Percentiles rank a stretch among this genome's conserved stretches.
phyloP scores from a whole-genome alignment of 345 rosid genomes.

The Arabidopsis arenosa region DNA sequence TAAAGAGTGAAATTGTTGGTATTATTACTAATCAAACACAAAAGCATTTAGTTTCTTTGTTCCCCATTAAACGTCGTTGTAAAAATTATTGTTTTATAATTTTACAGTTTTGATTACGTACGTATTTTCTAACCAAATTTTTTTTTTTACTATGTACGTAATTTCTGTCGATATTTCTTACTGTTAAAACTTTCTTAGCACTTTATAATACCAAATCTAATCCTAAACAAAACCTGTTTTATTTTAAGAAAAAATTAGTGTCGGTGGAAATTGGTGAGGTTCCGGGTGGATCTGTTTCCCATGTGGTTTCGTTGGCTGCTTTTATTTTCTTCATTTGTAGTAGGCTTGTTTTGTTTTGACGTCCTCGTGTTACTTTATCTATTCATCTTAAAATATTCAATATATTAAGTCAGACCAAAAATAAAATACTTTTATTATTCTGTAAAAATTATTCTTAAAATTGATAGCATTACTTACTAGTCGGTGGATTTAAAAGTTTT shows the following conservation, averaged over 20 bases:
- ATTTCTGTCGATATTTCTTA: too few relatives aligned
- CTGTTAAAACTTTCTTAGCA: too few relatives aligned
- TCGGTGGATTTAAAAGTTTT: slow-evolving; percentile 31
- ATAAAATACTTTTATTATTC: not conserved
- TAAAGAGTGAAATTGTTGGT: not conserved
- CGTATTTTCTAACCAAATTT: too few relatives aligned
- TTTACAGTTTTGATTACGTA: too few relatives aligned
- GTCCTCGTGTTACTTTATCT: slow-evolving; percentile 23
- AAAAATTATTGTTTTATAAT: too few relatives aligned
- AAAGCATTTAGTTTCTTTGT: too few relatives aligned
- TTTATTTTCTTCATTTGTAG: slow-evolving; percentile 13
- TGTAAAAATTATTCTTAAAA: not conserved
- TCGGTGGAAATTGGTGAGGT: slow-evolving; percentile 34
- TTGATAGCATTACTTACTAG: slow-evolving; percentile 7
- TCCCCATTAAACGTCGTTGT: too few relatives aligned
- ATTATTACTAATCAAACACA: not conserved
- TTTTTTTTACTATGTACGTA: too few relatives aligned
- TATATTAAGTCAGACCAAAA: not conserved
- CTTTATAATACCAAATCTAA: not conserved
- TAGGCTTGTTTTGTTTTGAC: slow-evolving; percentile 11
- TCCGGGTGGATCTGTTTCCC: slow-evolving; percentile 23
- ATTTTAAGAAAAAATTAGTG: slow-evolving; percentile 5
- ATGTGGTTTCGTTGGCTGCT: slow-evolving; percentile 32
- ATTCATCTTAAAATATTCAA: not conserved
- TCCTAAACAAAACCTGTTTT: not conserved